Percentiles rank a stretch among this genome's conserved stretches.
Evolutionary conservation across 768 basidiomycete species (phyloP).

Genomic region (Termitomyces heimii): DNA sequence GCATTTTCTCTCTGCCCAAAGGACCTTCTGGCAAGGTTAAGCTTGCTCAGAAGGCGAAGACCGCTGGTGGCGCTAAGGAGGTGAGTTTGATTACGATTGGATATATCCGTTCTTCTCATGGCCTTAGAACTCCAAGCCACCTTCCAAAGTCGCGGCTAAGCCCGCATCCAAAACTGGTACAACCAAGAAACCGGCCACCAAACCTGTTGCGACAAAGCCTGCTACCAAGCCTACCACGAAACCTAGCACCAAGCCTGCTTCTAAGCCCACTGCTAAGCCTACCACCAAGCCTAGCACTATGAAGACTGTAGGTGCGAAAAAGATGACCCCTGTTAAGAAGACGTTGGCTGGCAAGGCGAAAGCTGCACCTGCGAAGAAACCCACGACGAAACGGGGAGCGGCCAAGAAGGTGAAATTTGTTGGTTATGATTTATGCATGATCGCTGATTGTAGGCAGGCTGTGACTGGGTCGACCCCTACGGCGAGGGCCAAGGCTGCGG

Average conservation of each 20-base stretch:
- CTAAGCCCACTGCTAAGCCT: slow-evolving; percentile 30
- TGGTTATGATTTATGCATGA: too few relatives aligned
- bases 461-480: not conserved
- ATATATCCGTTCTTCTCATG: not conserved
- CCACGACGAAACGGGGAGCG: slow-evolving; percentile 20
- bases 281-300: slow-evolving; percentile 23
- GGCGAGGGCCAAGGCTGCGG: slow-evolving; percentile 8
- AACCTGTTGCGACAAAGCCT: slow-evolving; percentile 24
- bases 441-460: not conserved
- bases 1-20: slow-evolving; percentile 32
- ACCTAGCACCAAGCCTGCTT: slow-evolving; percentile 23
- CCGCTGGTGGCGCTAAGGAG: slow-evolving; percentile 50
- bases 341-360: slow-evolving; percentile 32
- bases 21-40: slow-evolving; percentile 59
- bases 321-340: slow-evolving; percentile 54
- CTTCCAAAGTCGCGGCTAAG: slow-evolving; percentile 31
- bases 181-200: slow-evolving; percentile 25
- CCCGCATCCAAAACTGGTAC: slow-evolving; percentile 25
- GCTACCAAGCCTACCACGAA: slow-evolving; percentile 22
- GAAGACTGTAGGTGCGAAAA: slow-evolving; percentile 35
- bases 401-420: not conserved
- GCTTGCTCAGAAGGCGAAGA: slow-evolving; percentile 45
- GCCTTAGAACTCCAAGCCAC: slow-evolving; percentile 41
- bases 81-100: slow-evolving; percentile 24
- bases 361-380: slow-evolving; percentile 29